Base-by-base conservation (phyloP, 2,329 filamentous ascomycete species). In the Elsinoe perseae region DNA sequence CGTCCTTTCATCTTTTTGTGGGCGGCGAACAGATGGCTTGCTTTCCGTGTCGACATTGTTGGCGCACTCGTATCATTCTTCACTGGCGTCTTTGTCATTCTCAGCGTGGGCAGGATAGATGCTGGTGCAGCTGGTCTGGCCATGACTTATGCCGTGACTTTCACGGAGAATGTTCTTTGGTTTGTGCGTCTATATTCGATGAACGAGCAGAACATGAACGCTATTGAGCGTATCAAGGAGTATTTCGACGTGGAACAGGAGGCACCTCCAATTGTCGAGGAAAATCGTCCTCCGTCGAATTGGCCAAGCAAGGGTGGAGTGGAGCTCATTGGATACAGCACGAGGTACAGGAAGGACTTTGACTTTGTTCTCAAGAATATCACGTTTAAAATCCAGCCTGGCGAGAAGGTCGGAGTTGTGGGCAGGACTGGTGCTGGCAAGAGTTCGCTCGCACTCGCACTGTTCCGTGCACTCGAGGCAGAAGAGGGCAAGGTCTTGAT, bases 141-240 rank as follows among this genome's bases (percentile, higher is more conserved):
- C 4, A 77, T 98, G 65, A 95, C 89, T 52, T 98, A 98, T 66
- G 93, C 93, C 14, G 89, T 98, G 63, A 92, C 89, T 1, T 98
- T 98, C 66, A 95, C 91, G 0, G 93, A 98, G 70, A 97, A 95
- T 62, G 87, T 98, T 5, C 75, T 98, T 16, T 98, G 93, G 93
- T 84, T 97, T 56, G 91, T 98, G 27, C 85, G 93, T 46, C 79
- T 96, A 12, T 98, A 98, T 69, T 86, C 91, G 0, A 83, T 88
- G 67, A 96, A 97, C 66, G 93, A 98, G 73, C 93, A 98, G 72
- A 97, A 96, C 73, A 97, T 98, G 93, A 98, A 98, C 73, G 92
- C 92, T 2, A 91, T 97, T 50, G 93, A 98, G 73, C 88, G 93
- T 66, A 86, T 98, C 67, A 95, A 95, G 75, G 93, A 98, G 69